Evolutionary conservation across 306 rosid species (phyloP), one percentile per base, ranked within the genome.

Genomic region (Prunus campanulata): DNA sequence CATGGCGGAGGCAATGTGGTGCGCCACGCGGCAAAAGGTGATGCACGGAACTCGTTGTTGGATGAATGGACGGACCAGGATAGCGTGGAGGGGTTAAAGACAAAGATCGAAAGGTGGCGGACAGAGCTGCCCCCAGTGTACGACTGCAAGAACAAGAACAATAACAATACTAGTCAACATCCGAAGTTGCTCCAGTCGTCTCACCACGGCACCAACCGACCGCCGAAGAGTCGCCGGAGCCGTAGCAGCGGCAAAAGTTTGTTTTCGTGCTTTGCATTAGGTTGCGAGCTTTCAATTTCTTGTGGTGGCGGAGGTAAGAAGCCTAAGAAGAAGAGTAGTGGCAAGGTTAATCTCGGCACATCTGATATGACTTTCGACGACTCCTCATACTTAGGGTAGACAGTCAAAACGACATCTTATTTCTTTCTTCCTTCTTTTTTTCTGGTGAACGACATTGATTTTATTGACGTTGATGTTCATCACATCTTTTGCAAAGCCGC

Each of bases 91-190:
- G 92, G 88, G 50, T 75, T 92, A 29, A 90, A 77, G 80, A 86
- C 90, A 11, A 94, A 94, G 83, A 92, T 92, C 0, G 90, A 87
- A 74, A 77, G 87, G 60, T 95, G 98, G 98, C 72, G 86, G 63
- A 73, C 79, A 13, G 96, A 90, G 82, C 71, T 90, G 2, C 86
- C 91, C 0, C 89, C 96, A 4, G 78, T 86, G 32, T 85, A 78
- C 39, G 91, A 80, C 20, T 74, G 11, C 71, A 83, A 63, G 19
- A 15, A 20, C 18, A 66, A 39, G 22, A 24, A 55, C 25, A 13
- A 48, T 48, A 13, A 13, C 52, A 11, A 13, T 6, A 15, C 51
- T 22, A 62, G 25, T n/a, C 57, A 74, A 4, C 29, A 25, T 8
- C 27, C 12, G 29, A 73, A 68, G 68, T 68, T 24, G 25, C 2